phyloP scores from a whole-genome alignment of 257 asterid genomes.

The Solanum pennellii region DNA sequence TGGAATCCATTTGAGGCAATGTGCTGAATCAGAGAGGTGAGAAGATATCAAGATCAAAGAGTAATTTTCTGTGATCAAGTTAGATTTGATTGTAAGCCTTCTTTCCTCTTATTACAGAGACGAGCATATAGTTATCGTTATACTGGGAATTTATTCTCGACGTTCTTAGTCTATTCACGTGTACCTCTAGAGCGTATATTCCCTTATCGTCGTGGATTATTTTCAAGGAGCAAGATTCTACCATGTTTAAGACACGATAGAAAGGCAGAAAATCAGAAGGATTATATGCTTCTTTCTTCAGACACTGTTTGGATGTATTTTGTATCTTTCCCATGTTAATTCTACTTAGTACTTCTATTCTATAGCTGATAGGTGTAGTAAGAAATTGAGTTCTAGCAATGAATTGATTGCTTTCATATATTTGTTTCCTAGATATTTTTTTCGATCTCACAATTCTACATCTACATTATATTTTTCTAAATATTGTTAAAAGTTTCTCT shows the following conservation, averaged over 20 bases:
- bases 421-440: not conserved
- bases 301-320: not conserved
- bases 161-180: not conserved
- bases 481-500: no score
- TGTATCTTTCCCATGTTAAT: not conserved
- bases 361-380: not conserved
- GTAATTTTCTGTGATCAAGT: not conserved
- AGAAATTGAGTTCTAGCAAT: not conserved
- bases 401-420: not conserved
- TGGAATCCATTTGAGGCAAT: not conserved
- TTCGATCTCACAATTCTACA: not conserved
- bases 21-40: not conserved
- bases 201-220: not conserved
- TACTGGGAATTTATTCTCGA: not conserved
- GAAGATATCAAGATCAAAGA: not conserved
- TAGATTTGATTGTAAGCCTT: not conserved
- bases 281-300: not conserved
- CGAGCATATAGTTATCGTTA: not conserved
- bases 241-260: not conserved
- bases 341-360: not conserved
- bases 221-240: not conserved
- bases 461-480: not conserved
- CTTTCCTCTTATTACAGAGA: not conserved
- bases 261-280: not conserved
- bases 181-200: not conserved